Conservation (phyloP, 768 basidiomycete species). For the Leccinum variicolor region DNA sequence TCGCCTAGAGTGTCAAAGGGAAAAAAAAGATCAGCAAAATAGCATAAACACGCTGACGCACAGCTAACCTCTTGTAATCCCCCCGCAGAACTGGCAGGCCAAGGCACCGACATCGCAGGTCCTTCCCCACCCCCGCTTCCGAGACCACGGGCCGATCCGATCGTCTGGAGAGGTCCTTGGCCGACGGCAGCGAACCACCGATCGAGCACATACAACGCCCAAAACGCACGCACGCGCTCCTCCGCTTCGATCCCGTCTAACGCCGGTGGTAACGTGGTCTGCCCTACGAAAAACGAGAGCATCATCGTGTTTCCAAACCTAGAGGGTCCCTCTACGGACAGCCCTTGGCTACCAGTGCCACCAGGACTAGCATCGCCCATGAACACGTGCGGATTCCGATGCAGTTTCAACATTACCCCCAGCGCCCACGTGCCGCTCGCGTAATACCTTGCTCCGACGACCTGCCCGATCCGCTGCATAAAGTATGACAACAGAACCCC, state of each 20-base stretch:
- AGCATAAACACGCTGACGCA: neutral
- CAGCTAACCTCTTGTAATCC: constrained; percentile 11
- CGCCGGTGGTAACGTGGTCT: constrained; percentile 28
- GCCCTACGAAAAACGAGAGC: constrained; percentile 9
- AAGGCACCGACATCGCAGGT: constrained; percentile 36
- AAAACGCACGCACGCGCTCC: constrained; percentile 39
- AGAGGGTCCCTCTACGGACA: neutral
- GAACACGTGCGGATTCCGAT: constrained; percentile 27
- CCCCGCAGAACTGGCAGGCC: constrained; percentile 31
- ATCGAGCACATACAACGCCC: constrained; percentile 35
- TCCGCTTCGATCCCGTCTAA: constrained; percentile 33
- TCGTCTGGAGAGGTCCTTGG: constrained; percentile 16
- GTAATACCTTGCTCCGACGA: constrained; percentile 60
- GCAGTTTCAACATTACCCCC: constrained; percentile 44
- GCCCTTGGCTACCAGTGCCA: neutral
- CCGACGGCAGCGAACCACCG: constrained; percentile 31
- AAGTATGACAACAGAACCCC: constrained; percentile 65
- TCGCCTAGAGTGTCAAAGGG: neutral
- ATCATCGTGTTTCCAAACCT: neutral
- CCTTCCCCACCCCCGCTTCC: constrained; percentile 8
- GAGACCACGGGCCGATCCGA: constrained; percentile 26
- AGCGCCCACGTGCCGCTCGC: constrained; percentile 46
- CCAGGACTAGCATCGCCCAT: neutral
- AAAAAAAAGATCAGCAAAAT: neutral
- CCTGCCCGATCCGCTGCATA: constrained; percentile 56